Conservation (phyloP, 129 eudicot species). For the Chrysanthemum seticuspe region DNA sequence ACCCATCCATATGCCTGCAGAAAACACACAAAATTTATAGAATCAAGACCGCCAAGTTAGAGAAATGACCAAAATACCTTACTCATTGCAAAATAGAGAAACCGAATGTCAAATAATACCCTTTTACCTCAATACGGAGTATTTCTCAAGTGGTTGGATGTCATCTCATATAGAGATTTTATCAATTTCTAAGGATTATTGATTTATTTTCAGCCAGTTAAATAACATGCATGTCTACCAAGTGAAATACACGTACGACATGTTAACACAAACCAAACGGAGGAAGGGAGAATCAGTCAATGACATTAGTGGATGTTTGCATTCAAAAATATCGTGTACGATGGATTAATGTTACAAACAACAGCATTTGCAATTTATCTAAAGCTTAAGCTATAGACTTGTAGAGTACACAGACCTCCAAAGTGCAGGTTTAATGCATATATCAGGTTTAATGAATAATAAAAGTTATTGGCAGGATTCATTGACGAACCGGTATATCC, state of each 20-base stretch:
- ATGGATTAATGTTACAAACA: background rate
- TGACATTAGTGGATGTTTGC: background rate
- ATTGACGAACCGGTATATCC: conserved; percentile 31
- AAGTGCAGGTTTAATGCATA: too few relatives aligned
- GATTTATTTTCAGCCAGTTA: too few relatives aligned
- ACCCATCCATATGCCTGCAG: conserved; percentile 61
- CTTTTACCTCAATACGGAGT: background rate
- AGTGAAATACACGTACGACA: too few relatives aligned
- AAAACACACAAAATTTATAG: background rate
- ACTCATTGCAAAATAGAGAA: background rate
- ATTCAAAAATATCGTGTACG: background rate
- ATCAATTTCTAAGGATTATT: too few relatives aligned
- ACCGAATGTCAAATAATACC: background rate
- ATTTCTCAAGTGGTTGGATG: too few relatives aligned
- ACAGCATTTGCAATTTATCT: background rate
- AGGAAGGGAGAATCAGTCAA: too few relatives aligned
- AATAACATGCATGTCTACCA: too few relatives aligned
- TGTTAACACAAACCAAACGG: too few relatives aligned
- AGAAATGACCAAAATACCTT: background rate
- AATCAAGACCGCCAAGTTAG: background rate
- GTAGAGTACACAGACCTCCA: too few relatives aligned
- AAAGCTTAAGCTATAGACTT: background rate
- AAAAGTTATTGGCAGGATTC: conserved; percentile 37
- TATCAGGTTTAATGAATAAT: background rate
- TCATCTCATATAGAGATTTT: too few relatives aligned